Base-by-base conservation (phyloP, 768 basidiomycete genomes). In the Gloeopeniophorella convolvens region DNA sequence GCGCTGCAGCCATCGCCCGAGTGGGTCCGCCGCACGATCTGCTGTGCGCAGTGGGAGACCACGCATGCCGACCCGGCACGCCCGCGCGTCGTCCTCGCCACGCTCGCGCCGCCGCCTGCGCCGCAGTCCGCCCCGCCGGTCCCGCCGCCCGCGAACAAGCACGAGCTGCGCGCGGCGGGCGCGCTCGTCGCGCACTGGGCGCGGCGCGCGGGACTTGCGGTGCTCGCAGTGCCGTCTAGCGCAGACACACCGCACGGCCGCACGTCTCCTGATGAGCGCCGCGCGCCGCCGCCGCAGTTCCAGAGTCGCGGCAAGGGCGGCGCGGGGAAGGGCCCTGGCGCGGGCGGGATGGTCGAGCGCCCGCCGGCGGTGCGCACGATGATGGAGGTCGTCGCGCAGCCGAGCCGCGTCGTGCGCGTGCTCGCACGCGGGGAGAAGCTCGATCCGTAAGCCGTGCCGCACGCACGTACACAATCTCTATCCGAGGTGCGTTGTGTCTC, bases 391-490 rank as follows among this genome's bases (percentile, higher is more conserved):
- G 75, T 85, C 8, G 71, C 82, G 18, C 82, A 86, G 56, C 82
- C 85, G 6, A 83, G 77, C 64, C 83, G 80, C 55, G 82, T 85
- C 56, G 81, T 90, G 28, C 73, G 87, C 21, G 83, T 91, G 24
- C 77, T 91, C 52, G 85, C 89, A 1, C 79, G 89, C 11, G 89
- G 89, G 27, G 89, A 91, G 74, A 89, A 89, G 66, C 66, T 91
- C 45, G 87, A 91, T 35, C 77, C 76, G 32, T 58, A 21, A 21
- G 24, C 42, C 28, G 42, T 33, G 42, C n/a, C n/a, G n/a, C n/a
- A n/a, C n/a, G n/a, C n/a, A n/a, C n/a, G n/a, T n/a, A n/a, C n/a
- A n/a, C n/a, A n/a, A n/a, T n/a, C n/a, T n/a, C n/a, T n/a, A n/a
- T n/a, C n/a, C n/a, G n/a, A n/a, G n/a, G n/a, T n/a, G n/a, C n/a